phyloP scores from a whole-genome alignment of 345 rosid species.

The Salix dunnii region DNA sequence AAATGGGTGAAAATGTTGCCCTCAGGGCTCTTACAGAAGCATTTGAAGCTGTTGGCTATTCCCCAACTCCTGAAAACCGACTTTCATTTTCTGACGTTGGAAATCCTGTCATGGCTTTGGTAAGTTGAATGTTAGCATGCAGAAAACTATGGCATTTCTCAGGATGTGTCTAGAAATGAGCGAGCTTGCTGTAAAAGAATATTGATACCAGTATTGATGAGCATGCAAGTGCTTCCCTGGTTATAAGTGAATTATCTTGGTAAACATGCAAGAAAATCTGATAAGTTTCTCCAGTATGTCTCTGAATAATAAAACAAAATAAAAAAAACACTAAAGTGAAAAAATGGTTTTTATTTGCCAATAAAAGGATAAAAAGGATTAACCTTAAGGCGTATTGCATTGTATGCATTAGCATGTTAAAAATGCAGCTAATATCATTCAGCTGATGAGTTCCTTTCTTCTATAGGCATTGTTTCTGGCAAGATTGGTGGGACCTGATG shows the following conservation, averaged over 20 bases:
- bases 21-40: conserved; percentile 80
- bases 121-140: conserved; percentile 32
- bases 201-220: background rate
- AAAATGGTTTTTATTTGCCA: too few species aligned
- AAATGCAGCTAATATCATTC: background rate
- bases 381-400: background rate
- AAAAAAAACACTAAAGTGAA: background rate
- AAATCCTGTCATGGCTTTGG: conserved; percentile 98
- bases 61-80: conserved; percentile 51
- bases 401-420: background rate
- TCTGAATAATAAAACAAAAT: background rate
- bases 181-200: too few species aligned
- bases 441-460: conserved; percentile 6
- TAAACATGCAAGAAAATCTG: background rate
- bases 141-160: background rate
- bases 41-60: conserved; percentile 78
- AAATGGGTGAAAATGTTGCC: conserved; percentile 49
- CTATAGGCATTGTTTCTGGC: conserved; percentile 75
- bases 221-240: background rate
- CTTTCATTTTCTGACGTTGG: conserved; percentile 90
- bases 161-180: background rate
- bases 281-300: background rate
- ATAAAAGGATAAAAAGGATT: background rate
- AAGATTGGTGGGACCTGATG: conserved; percentile 57
- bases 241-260: background rate